A percentile compares a stretch with the other conserved stretches of the same genome.
Evolutionary conservation across 2,329 filamentous ascomycete genomes (phyloP).

Genomic region (Onygenales sp.): DNA sequence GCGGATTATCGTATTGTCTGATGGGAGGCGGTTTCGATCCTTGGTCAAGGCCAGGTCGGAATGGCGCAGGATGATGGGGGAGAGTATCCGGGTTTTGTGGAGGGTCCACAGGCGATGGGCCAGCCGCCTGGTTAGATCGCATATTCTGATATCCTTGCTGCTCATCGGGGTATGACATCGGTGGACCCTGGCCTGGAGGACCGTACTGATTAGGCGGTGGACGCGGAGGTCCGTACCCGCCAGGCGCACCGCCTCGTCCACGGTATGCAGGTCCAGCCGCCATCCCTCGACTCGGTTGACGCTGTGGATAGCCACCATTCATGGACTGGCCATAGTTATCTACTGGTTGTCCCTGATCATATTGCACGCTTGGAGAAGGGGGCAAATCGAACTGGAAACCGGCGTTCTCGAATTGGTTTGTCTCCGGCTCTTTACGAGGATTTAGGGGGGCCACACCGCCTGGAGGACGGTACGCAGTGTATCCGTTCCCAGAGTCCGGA

Average conservation of each 20-base stretch:
- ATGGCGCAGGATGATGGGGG: slow-evolving; percentile 46
- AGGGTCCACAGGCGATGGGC: slow-evolving; percentile 5
- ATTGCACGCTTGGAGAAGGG: slow-evolving; percentile 2
- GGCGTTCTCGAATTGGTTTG: slow-evolving; percentile 36
- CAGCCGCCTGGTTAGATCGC: slow-evolving; percentile 11
- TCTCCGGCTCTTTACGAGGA: slow-evolving; percentile 30
- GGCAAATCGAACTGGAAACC: slow-evolving; percentile 67
- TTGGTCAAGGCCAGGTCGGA: slow-evolving; percentile 42
- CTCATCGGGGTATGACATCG: slow-evolving; percentile 6
- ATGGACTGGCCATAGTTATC: slow-evolving; percentile 13
- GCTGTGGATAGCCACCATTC: slow-evolving; percentile 2
- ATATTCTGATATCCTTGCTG: slow-evolving; percentile 6
- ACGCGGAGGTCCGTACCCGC: slow-evolving; percentile 10
- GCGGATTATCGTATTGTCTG: slow-evolving; percentile 41
- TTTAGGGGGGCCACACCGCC: slow-evolving; percentile 19
- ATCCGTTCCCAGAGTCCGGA: slow-evolving; percentile 16
- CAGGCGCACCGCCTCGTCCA: slow-evolving; percentile 11
- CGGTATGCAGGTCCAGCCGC: slow-evolving; percentile 5
- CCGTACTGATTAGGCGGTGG: slow-evolving; percentile 8
- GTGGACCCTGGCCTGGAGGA: slow-evolving; percentile 9
- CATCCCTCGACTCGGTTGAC: slow-evolving; percentile 9
- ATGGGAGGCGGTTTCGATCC: slow-evolving; percentile 41
- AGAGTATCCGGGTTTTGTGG: slow-evolving; percentile 45
- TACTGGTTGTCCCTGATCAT: slow-evolving; percentile 8
- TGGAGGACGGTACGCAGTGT: slow-evolving; percentile 28